A percentile compares a stretch with the other conserved stretches of the same genome.
Conservation (phyloP, 2,329 filamentous ascomycete species). For the Pestalotiopsis sp. region DNA sequence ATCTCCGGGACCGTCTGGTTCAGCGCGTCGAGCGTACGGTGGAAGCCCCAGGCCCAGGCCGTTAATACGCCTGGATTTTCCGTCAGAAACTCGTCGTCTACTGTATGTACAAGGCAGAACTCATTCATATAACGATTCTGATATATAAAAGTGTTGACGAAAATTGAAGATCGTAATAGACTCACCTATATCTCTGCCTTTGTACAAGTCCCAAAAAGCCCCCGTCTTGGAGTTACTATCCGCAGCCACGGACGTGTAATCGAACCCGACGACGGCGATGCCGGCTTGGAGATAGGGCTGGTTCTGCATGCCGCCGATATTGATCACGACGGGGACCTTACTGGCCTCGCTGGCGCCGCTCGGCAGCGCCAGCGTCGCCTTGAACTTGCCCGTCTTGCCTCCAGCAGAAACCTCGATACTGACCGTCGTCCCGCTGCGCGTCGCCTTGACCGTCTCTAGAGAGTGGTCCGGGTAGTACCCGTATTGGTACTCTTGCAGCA, state of each 20-base stretch:
- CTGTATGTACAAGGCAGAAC: too few species aligned
- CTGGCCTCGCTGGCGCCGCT: conserved; percentile 31
- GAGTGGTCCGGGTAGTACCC: conserved; percentile 52
- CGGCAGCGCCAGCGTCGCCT: conserved; percentile 43
- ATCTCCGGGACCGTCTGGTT: conserved; percentile 50
- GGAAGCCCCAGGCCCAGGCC: conserved; percentile 58
- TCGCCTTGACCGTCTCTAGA: conserved; percentile 47
- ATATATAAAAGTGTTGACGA: too few species aligned
- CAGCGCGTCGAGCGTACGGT: conserved; percentile 53
- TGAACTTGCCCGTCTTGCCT: conserved; percentile 45
- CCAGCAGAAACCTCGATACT: conserved; percentile 42
- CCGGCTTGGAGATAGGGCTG: conserved; percentile 46
- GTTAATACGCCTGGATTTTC: conserved; percentile 44
- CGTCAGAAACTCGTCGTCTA: not conserved
- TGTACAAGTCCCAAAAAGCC: conserved; percentile 51
- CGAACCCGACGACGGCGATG: conserved; percentile 51
- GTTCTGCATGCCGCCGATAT: conserved; percentile 51
- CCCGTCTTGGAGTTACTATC: conserved; percentile 52
- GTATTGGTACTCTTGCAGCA: conserved; percentile 53
- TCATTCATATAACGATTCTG: not conserved
- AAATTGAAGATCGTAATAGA: not conserved
- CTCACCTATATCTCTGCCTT: conserved; percentile 48
- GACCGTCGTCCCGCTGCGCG: conserved; percentile 44
- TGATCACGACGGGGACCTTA: conserved; percentile 48
- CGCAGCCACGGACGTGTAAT: conserved; percentile 48